A percentile compares a stretch with the other conserved stretches of the same genome.
Evolutionary conservation across 148 eudicot genomes (phyloP).

Genomic region (Fagopyrum homotropicum): DNA sequence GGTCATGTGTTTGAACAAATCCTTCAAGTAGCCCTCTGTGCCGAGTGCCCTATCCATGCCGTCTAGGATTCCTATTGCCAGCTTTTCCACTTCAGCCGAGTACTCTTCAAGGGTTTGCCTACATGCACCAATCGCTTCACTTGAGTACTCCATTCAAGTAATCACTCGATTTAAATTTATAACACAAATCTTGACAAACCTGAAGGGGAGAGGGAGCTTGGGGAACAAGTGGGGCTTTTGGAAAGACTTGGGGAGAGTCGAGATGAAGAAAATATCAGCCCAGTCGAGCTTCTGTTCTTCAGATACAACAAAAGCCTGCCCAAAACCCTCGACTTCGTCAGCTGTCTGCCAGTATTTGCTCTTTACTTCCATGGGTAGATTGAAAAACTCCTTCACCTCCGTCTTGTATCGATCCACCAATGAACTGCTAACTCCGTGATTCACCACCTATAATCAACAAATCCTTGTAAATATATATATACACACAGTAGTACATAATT

Average conservation of each 20-base stretch:
- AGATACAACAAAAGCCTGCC: constrained; percentile 14
- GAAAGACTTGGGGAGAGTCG: constrained; percentile 18
- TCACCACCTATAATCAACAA: constrained; percentile 13
- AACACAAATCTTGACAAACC: constrained; percentile 1
- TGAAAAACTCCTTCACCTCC: constrained; percentile 25
- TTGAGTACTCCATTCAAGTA: too few relatives aligned
- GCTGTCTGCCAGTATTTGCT: constrained; percentile 24
- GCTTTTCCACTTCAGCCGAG: background rate
- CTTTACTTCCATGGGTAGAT: constrained; percentile 27
- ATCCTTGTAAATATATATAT: too few relatives aligned
- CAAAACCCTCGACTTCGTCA: constrained; percentile 28
- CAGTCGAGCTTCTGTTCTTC: constrained; percentile 32
- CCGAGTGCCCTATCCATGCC: background rate
- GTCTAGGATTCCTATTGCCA: background rate
- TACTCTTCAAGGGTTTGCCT: background rate
- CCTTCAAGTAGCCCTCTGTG: constrained; percentile 16
- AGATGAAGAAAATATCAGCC: constrained; percentile 25
- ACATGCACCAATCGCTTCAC: too few relatives aligned
- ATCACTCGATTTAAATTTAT: too few relatives aligned
- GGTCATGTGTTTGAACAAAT: constrained; percentile 11
- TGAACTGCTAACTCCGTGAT: constrained; percentile 24
- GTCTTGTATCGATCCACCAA: constrained; percentile 23
- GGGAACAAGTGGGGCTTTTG: constrained; percentile 23
- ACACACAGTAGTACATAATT: background rate
- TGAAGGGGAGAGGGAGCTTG: constrained; percentile 19